Percentiles rank a stretch among this genome's conserved stretches.
Evolutionary conservation across 768 basidiomycete species (phyloP).

Genomic region (Russula sp.): DNA sequence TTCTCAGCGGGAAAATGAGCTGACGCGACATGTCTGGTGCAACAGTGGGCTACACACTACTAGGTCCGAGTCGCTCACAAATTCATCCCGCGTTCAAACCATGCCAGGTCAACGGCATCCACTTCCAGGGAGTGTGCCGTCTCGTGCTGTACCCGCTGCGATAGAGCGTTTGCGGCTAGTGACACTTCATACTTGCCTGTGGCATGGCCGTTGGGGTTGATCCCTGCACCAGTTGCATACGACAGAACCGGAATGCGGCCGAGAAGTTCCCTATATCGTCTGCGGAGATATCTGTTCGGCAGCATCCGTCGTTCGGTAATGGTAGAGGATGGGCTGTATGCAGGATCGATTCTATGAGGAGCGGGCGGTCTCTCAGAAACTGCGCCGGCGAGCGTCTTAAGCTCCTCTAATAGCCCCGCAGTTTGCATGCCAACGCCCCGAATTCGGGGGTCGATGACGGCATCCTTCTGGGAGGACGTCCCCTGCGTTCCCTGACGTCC

Average conservation of each 20-base stretch:
- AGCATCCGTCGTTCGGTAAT: neutral
- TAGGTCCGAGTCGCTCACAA: neutral
- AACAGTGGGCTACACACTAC: neutral
- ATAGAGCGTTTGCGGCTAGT: slow-evolving; percentile 31
- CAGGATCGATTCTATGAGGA: slow-evolving; percentile 11
- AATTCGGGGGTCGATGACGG: slow-evolving; percentile 28
- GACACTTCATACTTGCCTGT: slow-evolving; percentile 31
- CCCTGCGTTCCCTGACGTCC: slow-evolving; percentile 16
- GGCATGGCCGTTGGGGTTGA: neutral
- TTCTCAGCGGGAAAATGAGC: neutral
- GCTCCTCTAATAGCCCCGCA: slow-evolving; percentile 38
- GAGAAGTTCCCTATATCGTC: slow-evolving; percentile 57
- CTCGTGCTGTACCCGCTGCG: slow-evolving; percentile 7
- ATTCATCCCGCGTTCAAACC: slow-evolving; percentile 27
- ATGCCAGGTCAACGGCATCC: slow-evolving; percentile 32
- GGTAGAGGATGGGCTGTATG: neutral
- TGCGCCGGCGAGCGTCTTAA: slow-evolving; percentile 40
- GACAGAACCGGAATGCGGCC: slow-evolving; percentile 50
- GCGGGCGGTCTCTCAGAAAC: slow-evolving; percentile 24
- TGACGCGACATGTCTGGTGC: neutral
- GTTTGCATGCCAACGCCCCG: slow-evolving; percentile 41
- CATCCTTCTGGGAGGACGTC: slow-evolving; percentile 13
- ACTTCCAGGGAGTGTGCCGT: slow-evolving; percentile 24
- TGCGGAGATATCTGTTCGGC: slow-evolving; percentile 33
- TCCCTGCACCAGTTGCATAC: neutral